A percentile compares a stretch with the other conserved stretches of the same genome.
phyloP scores from a whole-genome alignment of 139 green algal species.

The Chlorella sp. region DNA sequence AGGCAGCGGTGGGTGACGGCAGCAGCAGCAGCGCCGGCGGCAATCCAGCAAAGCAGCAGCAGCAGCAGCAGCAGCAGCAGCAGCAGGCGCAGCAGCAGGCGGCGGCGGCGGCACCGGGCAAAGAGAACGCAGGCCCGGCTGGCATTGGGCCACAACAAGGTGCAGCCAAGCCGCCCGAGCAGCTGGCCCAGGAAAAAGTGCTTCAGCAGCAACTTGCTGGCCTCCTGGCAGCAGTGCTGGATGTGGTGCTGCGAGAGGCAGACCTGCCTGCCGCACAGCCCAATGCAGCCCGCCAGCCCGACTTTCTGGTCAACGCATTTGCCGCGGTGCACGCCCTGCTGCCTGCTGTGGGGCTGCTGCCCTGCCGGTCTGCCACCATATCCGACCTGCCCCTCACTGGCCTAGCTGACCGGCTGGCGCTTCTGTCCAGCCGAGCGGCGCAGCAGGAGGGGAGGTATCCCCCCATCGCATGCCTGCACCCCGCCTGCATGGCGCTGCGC shows the following conservation, averaged over 20 bases:
- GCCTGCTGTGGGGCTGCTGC: neutral
- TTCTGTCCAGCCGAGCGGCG: neutral
- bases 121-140: neutral
- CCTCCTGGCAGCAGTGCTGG: neutral
- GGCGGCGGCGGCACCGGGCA: neutral
- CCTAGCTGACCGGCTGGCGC: constrained; percentile 1
- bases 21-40: too few species aligned
- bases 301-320: neutral
- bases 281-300: neutral
- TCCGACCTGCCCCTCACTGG: neutral
- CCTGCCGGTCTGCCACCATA: neutral
- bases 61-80: neutral
- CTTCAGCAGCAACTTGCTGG: neutral
- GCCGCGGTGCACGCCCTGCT: neutral
- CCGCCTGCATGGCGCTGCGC: neutral
- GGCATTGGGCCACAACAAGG: neutral
- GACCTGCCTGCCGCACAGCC: neutral
- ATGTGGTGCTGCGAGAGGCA: neutral
- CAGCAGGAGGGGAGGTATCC: neutral
- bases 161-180: neutral
- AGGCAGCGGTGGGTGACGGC: neutral
- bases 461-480: neutral
- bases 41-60: neutral
- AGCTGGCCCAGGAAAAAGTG: neutral
- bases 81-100: neutral